Evolutionary conservation across 176 grass and related monocot genomes (phyloP).

Genomic region (Hordeum marinum): DNA sequence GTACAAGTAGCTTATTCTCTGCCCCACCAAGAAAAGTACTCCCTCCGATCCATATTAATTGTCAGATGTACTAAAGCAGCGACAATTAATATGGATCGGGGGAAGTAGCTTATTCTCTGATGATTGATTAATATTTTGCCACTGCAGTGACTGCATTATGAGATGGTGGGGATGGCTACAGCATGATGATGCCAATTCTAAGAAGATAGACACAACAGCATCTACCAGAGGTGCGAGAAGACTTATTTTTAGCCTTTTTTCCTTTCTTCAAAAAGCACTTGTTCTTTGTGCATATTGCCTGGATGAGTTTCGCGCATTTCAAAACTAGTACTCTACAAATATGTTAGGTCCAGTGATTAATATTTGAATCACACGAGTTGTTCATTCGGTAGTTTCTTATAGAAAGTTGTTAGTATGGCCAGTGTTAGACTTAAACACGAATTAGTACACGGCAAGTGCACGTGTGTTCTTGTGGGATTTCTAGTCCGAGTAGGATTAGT

Average conservation of each 20-base stretch:
- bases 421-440: too few relatives aligned
- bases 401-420: not conserved
- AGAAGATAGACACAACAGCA: conserved; percentile 15
- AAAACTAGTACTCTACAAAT: not conserved
- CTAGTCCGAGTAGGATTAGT: too few relatives aligned
- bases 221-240: conserved; percentile 21
- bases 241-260: not conserved
- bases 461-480: too few relatives aligned
- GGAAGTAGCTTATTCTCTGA: not conserved
- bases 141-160: conserved; percentile 72
- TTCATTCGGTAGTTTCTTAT: not conserved
- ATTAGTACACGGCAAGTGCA: too few relatives aligned
- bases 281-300: not conserved
- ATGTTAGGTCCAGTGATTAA: not conserved
- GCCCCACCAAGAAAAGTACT: too few relatives aligned
- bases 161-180: conserved; percentile 89
- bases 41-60: too few relatives aligned
- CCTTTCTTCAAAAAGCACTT: not conserved
- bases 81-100: too few relatives aligned
- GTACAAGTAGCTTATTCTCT: conserved; percentile 9
- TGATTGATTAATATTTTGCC: conserved; percentile 16
- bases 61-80: too few relatives aligned
- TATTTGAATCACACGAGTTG: conserved; percentile 1
- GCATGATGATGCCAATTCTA: conserved; percentile 21
- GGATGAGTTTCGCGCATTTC: not conserved